These are phyloP conservation scores for Filobasidium floriforme DNA, from an alignment of 768 basidiomycete genomes.

Conservation along the genomic window DNA sequence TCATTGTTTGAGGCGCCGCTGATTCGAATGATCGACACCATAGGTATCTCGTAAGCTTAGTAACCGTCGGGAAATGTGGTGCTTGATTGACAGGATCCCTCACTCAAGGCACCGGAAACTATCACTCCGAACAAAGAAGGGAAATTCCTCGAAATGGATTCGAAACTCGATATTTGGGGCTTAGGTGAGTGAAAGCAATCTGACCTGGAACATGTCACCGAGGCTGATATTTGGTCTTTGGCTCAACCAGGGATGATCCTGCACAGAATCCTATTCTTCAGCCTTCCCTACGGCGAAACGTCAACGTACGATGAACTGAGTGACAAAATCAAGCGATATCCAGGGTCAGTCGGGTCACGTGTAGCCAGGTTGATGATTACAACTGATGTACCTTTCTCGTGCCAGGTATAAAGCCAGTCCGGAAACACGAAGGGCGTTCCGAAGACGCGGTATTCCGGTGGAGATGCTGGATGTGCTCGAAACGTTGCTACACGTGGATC, in stretches of 20 bases:
- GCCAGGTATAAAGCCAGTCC: conserved; percentile 54
- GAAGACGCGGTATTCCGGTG: conserved; percentile 63
- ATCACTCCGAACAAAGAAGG: conserved; percentile 62
- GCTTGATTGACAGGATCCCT: not conserved
- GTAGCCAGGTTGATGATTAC: too few species aligned
- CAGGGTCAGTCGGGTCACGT: too few species aligned
- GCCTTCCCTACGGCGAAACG: conserved; percentile 66
- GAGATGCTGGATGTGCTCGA: conserved; percentile 67
- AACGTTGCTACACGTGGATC: conserved; percentile 58
- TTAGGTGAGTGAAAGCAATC: conserved; percentile 51
- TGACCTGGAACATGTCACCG: too few species aligned
- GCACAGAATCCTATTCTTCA: conserved; percentile 86
- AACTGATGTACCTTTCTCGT: not conserved
- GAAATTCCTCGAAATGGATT: conserved; percentile 62
- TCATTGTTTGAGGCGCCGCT: not conserved
- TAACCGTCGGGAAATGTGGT: not conserved
- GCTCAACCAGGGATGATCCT: conserved; percentile 68
- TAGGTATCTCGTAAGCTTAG: not conserved
- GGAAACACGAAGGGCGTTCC: conserved; percentile 55
- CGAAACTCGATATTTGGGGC: conserved; percentile 94
- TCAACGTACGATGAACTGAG: conserved; percentile 66
- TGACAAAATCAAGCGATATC: conserved; percentile 63
- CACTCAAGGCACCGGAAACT: conserved; percentile 65
- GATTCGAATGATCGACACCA: not conserved
- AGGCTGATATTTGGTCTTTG: too few species aligned